Percentiles rank a stretch among this genome's conserved stretches.
Evolutionary conservation across 148 eudicot genomes (phyloP).

Genomic region (Spergularia marina): DNA sequence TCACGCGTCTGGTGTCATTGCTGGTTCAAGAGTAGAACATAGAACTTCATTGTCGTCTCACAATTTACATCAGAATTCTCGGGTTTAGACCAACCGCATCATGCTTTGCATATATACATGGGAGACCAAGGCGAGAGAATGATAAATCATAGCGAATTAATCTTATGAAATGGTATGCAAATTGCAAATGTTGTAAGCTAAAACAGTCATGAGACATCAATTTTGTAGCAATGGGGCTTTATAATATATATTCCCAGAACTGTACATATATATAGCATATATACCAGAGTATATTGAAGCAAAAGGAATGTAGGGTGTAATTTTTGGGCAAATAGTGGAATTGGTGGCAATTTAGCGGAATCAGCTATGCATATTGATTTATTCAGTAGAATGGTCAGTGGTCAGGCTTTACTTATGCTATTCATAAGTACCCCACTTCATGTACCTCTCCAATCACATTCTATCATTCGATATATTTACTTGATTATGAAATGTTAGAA

Average conservation of each 20-base stretch:
- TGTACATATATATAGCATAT: slow-evolving; percentile 22
- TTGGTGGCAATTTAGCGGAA: neutral
- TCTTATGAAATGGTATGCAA: neutral
- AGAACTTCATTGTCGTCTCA: neutral
- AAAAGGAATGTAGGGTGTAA: neutral
- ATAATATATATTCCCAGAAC: neutral
- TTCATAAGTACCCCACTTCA: no score
- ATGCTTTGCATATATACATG: neutral
- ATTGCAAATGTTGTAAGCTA: slow-evolving; percentile 11
- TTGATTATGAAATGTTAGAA: no score
- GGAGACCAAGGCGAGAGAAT: neutral
- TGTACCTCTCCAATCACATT: no score
- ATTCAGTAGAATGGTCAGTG: no score
- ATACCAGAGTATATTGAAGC: neutral
- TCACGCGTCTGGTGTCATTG: slow-evolving; percentile 9
- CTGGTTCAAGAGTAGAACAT: slow-evolving; percentile 2
- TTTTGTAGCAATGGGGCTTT: slow-evolving; percentile 16
- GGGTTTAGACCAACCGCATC: neutral
- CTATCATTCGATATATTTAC: no score
- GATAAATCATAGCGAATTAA: neutral
- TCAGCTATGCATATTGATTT: no score
- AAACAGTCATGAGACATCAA: neutral
- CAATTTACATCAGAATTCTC: neutral
- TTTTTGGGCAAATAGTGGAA: neutral
- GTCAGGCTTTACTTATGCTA: no score